Evolutionary conservation across 805 yeast genomes (phyloP), one percentile per base, ranked within the genome.

Genomic region (Wickerhamomyces ciferrii): DNA sequence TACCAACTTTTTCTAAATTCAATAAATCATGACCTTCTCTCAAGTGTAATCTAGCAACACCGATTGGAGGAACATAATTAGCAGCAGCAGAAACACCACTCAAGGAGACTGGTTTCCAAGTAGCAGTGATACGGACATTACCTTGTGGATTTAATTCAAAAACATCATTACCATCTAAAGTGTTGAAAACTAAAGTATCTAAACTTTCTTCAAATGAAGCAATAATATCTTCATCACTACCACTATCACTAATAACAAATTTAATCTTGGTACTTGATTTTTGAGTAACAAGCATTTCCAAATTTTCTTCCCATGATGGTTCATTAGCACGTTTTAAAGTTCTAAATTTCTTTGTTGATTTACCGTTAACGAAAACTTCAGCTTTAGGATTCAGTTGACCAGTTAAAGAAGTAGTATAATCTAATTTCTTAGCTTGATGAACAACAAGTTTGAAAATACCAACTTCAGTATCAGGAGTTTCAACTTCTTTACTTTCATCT

Each of bases 81-180:
- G 71, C 67, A 43, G 72, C 67, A 2, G 71, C 67, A 42, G 72
- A 74, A 23, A 71, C 65, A 39, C 80, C 81, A 39, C 76, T 68
- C 56, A 83, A 67, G 17, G 75, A 75, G 42, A 87, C 64, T 6
- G 91, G 89, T 60, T 84, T 87, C 92, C 92, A 87, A 36, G 62
- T 62, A 43, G 86, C 80, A 41, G 75, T 64, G 34, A 85, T 57
- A 55, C 78, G 74, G 45, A 84, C 67, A 39, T 68, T 66, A 51
- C 87, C 86, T 43, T 70, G 63, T 23, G 88, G 81, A 1, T 69
- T 58, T 39, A 79, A 74, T 4, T 71, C 60, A 43, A 81, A 67
- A 66, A 72, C 64, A 49, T 75, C 76, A 50, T 71, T 76, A 38
- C 81, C 81, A 23, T 58, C 63, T 20, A 61, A 62, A 6, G 72